Conservation (phyloP, 139 green algal species). For the Dunaliella sp. region DNA sequence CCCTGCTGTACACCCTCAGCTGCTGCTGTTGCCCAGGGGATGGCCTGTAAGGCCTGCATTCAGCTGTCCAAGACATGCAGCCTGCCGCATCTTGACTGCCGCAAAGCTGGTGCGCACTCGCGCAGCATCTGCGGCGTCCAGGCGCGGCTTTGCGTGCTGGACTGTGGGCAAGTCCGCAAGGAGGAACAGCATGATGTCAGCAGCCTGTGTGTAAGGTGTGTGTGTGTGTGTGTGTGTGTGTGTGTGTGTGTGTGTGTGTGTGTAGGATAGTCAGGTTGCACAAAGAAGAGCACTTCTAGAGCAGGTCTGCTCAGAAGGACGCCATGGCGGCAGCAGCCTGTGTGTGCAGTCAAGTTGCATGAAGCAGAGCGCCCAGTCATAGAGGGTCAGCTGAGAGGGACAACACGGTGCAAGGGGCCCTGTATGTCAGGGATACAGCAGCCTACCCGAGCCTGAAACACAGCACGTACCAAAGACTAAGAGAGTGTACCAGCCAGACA, state of each 20-base stretch:
- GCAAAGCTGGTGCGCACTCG: constrained; percentile 35
- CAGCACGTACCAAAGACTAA: background rate
- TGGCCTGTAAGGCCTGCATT: constrained; percentile 2
- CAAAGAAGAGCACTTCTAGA: background rate
- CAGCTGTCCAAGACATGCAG: constrained; percentile 7
- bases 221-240: background rate
- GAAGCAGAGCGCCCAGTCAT: background rate
- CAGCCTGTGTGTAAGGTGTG: constrained; percentile 5
- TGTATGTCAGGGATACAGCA: background rate
- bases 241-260: background rate
- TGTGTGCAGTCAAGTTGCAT: background rate
- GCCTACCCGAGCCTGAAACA: background rate
- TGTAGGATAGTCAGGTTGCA: background rate
- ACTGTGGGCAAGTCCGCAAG: constrained; percentile 24
- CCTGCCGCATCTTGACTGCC: constrained; percentile 41
- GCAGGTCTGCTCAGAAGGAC: background rate
- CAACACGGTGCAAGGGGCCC: background rate
- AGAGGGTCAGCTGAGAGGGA: background rate
- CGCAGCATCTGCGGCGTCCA: constrained; percentile 10
- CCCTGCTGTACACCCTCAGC: background rate
- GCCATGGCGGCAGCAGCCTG: background rate
- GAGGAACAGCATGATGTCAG: constrained; percentile 50
- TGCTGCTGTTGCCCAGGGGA: background rate
- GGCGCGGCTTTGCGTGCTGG: constrained; percentile 8
- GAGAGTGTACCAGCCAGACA: background rate